A percentile compares a stretch with the other conserved stretches of the same genome.
Evolutionary conservation across 2,329 filamentous ascomycete species (phyloP).

Genomic region (Pseudofabraea citricarpa): DNA sequence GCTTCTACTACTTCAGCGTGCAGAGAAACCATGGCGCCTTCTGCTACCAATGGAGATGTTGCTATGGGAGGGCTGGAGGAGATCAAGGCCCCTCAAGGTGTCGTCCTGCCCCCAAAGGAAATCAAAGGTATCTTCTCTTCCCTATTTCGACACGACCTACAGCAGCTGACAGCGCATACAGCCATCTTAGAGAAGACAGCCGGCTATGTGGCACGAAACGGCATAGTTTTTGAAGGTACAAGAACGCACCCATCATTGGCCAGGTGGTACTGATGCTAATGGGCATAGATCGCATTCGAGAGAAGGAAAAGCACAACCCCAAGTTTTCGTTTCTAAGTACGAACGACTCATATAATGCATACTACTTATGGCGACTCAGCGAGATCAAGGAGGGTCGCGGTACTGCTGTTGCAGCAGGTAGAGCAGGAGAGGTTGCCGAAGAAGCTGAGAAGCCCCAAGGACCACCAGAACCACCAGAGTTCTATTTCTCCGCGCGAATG

Average conservation of each 20-base stretch:
- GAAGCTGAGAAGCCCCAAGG: slow-evolving; percentile 68
- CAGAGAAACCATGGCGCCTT: slow-evolving; percentile 23
- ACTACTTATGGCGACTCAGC: slow-evolving; percentile 84
- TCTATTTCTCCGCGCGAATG: slow-evolving; percentile 93
- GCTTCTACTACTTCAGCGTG: background rate
- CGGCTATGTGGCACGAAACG: slow-evolving; percentile 75
- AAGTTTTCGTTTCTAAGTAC: slow-evolving; percentile 85
- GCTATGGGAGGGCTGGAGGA: slow-evolving; percentile 52
- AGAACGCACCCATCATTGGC: slow-evolving; percentile 14
- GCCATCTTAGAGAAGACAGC: slow-evolving; percentile 88
- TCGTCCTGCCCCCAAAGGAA: slow-evolving; percentile 79
- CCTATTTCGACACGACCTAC: slow-evolving; percentile 4
- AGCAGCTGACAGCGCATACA: slow-evolving; percentile 33
- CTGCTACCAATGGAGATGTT: slow-evolving; percentile 42
- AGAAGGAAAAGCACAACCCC: slow-evolving; percentile 78
- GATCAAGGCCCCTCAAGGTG: slow-evolving; percentile 73
- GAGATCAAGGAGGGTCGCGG: slow-evolving; percentile 84
- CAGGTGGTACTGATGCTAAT: slow-evolving; percentile 10
- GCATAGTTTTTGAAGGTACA: slow-evolving; percentile 54
- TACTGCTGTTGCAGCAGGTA: slow-evolving; percentile 71
- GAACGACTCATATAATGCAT: slow-evolving; percentile 79
- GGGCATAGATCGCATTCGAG: slow-evolving; percentile 67
- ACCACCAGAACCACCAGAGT: slow-evolving; percentile 79
- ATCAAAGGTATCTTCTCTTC: slow-evolving; percentile 69
- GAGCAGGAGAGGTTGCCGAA: slow-evolving; percentile 56